Evolutionary conservation across 768 basidiomycete genomes (phyloP).

Genomic region (Rhodocollybia butyracea): DNA sequence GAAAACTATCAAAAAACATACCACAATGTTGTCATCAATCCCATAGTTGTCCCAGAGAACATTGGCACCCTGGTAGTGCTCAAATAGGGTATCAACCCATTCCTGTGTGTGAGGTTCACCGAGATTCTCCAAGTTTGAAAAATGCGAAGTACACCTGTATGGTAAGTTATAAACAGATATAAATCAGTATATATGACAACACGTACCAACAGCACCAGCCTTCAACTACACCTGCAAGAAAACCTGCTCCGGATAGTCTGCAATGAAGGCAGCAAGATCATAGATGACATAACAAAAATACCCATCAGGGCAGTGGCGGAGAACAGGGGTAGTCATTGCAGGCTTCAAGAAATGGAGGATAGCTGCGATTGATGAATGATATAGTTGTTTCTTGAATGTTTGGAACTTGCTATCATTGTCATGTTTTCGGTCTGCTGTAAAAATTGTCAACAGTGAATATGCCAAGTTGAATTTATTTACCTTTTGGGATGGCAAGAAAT

Average conservation of each 20-base stretch:
- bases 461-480: conserved; percentile 13
- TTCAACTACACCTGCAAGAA: conserved; percentile 18
- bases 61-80: too few species aligned
- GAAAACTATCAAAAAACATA: not conserved
- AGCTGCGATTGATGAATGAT: conserved; percentile 15
- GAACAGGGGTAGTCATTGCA: conserved; percentile 18
- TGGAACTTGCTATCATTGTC: conserved; percentile 6
- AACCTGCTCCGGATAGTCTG: conserved; percentile 28
- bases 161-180: not conserved
- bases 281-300: conserved; percentile 21
- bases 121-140: not conserved
- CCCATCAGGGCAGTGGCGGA: conserved; percentile 23
- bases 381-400: conserved; percentile 14
- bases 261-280: too few species aligned
- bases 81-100: not conserved
- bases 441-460: not conserved
- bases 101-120: not conserved
- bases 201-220: conserved; percentile 15
- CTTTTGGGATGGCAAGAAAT: conserved; percentile 29
- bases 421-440: conserved; percentile 6
- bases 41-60: too few species aligned
- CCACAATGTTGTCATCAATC: not conserved
- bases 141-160: not conserved
- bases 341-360: conserved; percentile 15
- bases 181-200: not conserved